These are phyloP conservation scores for Barnettozyma hawaiiensis DNA, from an alignment of 1,139 yeast species.

Conservation along the genomic window DNA sequence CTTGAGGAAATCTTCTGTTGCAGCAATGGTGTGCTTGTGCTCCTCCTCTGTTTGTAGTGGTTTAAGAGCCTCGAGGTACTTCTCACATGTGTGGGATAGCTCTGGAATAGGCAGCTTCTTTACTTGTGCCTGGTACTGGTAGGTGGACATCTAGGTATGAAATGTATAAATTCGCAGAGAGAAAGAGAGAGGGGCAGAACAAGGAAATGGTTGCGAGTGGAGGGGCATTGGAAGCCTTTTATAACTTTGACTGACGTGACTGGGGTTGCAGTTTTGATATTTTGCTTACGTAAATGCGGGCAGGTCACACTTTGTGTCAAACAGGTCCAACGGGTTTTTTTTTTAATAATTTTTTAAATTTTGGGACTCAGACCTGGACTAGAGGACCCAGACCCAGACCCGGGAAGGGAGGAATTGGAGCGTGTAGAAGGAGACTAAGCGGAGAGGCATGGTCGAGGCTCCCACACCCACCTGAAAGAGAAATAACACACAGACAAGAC, in stretches of 20 bases:
- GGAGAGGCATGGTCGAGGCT: neutral
- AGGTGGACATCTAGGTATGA: slow-evolving; percentile 16
- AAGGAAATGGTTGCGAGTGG: too few species aligned
- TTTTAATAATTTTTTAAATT: too few species aligned
- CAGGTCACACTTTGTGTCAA: slow-evolving; percentile 5
- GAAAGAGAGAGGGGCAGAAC: neutral
- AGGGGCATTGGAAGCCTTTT: neutral
- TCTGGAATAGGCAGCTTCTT: slow-evolving; percentile 66
- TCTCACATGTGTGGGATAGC: slow-evolving; percentile 54
- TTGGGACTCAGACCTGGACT: too few species aligned
- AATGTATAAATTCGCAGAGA: neutral
- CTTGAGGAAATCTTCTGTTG: slow-evolving; percentile 54
- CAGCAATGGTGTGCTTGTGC: slow-evolving; percentile 51
- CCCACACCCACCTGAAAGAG: too few species aligned
- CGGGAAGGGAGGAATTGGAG: too few species aligned
- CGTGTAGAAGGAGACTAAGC: neutral
- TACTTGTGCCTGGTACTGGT: slow-evolving; percentile 20
- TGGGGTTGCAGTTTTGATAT: too few species aligned
- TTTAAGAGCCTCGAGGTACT: slow-evolving; percentile 58
- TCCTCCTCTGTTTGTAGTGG: slow-evolving; percentile 76
- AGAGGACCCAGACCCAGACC: too few species aligned
- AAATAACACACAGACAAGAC: neutral
- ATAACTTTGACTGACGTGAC: neutral
- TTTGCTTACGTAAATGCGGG: slow-evolving; percentile 5
- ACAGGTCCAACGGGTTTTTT: neutral